Evolutionary conservation across 129 eudicot genomes (phyloP).

Genomic region (Solidago caesia): DNA sequence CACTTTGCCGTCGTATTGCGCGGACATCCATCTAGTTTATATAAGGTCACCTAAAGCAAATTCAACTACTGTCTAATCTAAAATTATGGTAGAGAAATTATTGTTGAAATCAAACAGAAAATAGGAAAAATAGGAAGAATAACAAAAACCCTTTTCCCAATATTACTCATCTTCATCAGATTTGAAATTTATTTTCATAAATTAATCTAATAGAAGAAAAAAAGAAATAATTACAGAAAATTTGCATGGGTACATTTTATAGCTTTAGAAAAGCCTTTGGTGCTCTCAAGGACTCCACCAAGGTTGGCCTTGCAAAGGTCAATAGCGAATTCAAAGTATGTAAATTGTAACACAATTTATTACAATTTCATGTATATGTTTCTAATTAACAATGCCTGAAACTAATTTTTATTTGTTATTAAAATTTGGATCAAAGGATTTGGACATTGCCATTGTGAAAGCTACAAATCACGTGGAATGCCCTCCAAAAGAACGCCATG

Average conservation of each 20-base stretch:
- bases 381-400: background rate
- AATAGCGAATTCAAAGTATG: constrained; percentile 64
- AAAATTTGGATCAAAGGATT: constrained; percentile 31
- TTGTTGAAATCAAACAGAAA: constrained; percentile 18
- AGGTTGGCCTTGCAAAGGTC: constrained; percentile 59
- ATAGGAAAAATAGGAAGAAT: constrained; percentile 22
- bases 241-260: constrained; percentile 26
- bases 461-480: constrained; percentile 64
- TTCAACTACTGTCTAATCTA: background rate
- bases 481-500: constrained; percentile 56
- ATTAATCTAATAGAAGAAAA: background rate
- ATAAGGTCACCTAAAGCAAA: background rate
- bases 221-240: constrained; percentile 7
- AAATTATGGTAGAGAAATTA: background rate
- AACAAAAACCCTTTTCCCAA: constrained; percentile 15
- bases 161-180: constrained; percentile 9
- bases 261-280: constrained; percentile 50
- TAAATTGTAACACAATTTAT: background rate
- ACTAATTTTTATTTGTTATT: background rate
- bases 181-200: constrained; percentile 7
- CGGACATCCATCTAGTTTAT: too few relatives aligned
- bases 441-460: constrained; percentile 59
- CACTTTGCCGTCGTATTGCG: too few relatives aligned
- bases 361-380: background rate
- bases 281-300: constrained; percentile 67